Evolutionary conservation across 1,139 yeast genomes (phyloP), one percentile per base, ranked within the genome.

Genomic region (Kodamaea arcana): DNA sequence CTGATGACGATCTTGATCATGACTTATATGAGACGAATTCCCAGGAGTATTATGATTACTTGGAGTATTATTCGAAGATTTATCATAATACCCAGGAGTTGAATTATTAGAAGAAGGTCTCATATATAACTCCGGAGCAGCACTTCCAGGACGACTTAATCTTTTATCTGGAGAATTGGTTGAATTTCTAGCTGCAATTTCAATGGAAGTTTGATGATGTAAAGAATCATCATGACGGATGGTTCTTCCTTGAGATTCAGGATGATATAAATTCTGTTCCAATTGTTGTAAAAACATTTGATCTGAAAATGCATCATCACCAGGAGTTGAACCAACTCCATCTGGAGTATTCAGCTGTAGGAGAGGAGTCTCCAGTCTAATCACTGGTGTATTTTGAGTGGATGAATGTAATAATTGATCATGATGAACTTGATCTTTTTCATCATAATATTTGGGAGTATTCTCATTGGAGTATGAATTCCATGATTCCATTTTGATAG

Each of bases 271-370:
- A 31, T 39, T 40, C 22, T 39, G 42, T 15, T 44, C 48, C 13
- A 44, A 29, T 22, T 43, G 44, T 26, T 44, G 45, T 21, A 46
- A 43, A 32, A 46, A 44, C 45, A 46, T 41, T 37, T 43, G 48
- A 24, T 46, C 48, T 12, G 47, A 35, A 33, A 37, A 46, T 34
- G 42, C 37, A 18, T 30, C 24, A 2, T 42, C 41, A 4, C 43
- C 38, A 11, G 34, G 20, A 30, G 30, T 24, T 25, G 31, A 21
- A 17, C 23, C 18, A 27, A 32, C n/a, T 17, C 16, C 29, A 6
- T 20, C 22, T 27, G 30, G 37, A 25, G 33, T 30, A 18, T 29
- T 27, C 23, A 23, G 30, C n/a, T 21, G 27, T 12, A 32, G 20
- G 12, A 32, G 24, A 4, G 35, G 35, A 10, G 35, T 31, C 22